A percentile compares a stretch with the other conserved stretches of the same genome.
phyloP scores from a whole-genome alignment of 1,284 basidiomycete genomes.

The Wallemia mellicola region DNA sequence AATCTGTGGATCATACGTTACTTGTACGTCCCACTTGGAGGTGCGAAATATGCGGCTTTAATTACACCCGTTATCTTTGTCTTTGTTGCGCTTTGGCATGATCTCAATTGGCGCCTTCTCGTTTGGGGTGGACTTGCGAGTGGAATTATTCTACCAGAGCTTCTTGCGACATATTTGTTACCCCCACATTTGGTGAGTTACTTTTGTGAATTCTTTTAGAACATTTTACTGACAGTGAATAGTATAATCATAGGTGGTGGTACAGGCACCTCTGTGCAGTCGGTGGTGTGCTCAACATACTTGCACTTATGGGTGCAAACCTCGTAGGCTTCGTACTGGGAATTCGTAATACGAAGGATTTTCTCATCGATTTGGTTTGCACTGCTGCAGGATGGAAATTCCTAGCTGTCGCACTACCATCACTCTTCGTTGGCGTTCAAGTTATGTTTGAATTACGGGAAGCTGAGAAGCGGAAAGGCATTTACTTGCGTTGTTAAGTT shows the following conservation, averaged over 20 bases:
- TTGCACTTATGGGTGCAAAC: conserved; percentile 81
- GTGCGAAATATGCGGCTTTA: conserved; percentile 27
- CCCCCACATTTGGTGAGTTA: conserved; percentile 32
- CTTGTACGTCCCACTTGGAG: conserved; percentile 81
- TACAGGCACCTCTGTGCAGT: conserved; percentile 59
- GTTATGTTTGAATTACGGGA: conserved; percentile 78
- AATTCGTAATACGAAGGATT: conserved; percentile 43
- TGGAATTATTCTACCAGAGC: conserved; percentile 67
- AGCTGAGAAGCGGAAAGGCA: conserved; percentile 14
- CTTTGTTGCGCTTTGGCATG: conserved; percentile 98
- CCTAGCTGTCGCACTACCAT: conserved; percentile 27
- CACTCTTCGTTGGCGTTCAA: conserved; percentile 56
- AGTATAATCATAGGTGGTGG: conserved; percentile 43
- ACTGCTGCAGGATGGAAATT: conserved; percentile 38
- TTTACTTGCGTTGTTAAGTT: conserved; percentile 13
- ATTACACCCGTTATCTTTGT: conserved; percentile 65
- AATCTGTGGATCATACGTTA: conserved; percentile 93
- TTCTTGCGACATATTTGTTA: conserved; percentile 30
- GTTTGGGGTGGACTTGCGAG: conserved; percentile 93
- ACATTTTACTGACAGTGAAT: conserved; percentile 1
- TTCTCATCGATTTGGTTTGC: conserved; percentile 33
- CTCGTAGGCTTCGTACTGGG: conserved; percentile 87
- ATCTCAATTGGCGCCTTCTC: conserved; percentile 56
- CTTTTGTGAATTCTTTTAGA: background rate
- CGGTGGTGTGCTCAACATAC: conserved; percentile 56